phyloP scores from a whole-genome alignment of 805 yeast genomes.

The Cyberlindnera euphorbiiphila region DNA sequence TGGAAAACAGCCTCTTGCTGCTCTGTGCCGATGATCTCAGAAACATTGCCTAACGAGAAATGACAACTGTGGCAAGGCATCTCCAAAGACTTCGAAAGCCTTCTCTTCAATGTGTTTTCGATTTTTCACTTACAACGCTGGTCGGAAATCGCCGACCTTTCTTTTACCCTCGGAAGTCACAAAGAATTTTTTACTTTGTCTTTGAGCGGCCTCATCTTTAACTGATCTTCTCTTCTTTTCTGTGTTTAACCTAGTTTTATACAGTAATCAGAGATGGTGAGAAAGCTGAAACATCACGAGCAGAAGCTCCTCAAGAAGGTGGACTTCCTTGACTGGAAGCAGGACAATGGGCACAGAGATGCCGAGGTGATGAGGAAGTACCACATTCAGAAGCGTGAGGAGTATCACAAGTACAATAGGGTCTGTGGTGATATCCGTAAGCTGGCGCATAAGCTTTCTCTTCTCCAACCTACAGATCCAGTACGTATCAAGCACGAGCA shows the following conservation, averaged over 20 bases:
- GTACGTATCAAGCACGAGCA: slow-evolving; percentile 86
- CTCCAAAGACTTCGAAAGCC: background rate
- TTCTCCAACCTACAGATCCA: slow-evolving; percentile 84
- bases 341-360: slow-evolving; percentile 91
- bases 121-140: background rate
- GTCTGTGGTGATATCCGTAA: slow-evolving; percentile 90
- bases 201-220: too few species aligned
- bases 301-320: slow-evolving; percentile 91
- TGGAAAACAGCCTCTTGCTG: slow-evolving; percentile 33
- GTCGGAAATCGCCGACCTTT: background rate
- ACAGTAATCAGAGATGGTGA: slow-evolving; percentile 50
- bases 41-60: slow-evolving; percentile 5
- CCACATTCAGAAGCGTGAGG: slow-evolving; percentile 92
- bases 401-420: slow-evolving; percentile 89
- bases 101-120: background rate
- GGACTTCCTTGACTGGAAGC: slow-evolving; percentile 96
- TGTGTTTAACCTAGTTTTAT: too few species aligned
- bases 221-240: background rate
- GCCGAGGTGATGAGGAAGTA: slow-evolving; percentile 95
- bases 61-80: background rate
- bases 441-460: slow-evolving; percentile 78
- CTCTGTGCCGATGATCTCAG: slow-evolving; percentile 7
- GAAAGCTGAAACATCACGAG: slow-evolving; percentile 92
- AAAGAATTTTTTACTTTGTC: background rate
- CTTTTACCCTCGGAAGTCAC: background rate